Evolutionary conservation across 2,329 filamentous ascomycete genomes (phyloP), one percentile per base, ranked within the genome.

Genomic region (Talaromyces sp.): DNA sequence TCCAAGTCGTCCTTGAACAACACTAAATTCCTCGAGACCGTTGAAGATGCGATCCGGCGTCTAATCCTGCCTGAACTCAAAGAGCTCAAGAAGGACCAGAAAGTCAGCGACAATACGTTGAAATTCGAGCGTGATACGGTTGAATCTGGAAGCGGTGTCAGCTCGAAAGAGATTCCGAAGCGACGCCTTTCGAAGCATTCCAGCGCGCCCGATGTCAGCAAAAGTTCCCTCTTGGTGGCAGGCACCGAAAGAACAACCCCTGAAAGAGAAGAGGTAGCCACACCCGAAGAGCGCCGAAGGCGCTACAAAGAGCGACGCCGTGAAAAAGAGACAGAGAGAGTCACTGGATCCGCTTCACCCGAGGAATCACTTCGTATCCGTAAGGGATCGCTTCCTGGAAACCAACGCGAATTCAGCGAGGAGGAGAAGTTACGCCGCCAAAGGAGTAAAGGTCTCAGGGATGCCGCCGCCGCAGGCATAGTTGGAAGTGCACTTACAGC

Each of bases 51-150:
- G 14, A 96, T 97, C 71, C 88, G 92, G 66, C 86, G 92, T 56
- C 82, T 96, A 57, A 96, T 97, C 60, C 79, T 99, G 2, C 95
- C 95, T 0, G 93, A 99, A 75, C 82, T 99, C 50, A 93, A 92
- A 69, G 91, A 92, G 9, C 81, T 99, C 61, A 97, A 96, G 75
- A 87, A 93, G 69, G 92, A 96, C 71, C 90, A 93, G 73, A 93
- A 91, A 74, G 88, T 89, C 67, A 86, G 88, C 66, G 84, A 89
- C 67, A 88, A 86, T 69, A 86, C 85, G 11, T 86, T 85, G 61
- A 88, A 87, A 63, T 93, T 90, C 35, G 84, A 88, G 33, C 82
- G 81, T 61, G 84, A 87, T 64, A 40, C 58, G n/a, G 81, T 84
- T 72, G 81, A 86, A 69, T 85, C 86, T 61, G 88, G 88, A 1